A percentile compares a stretch with the other conserved stretches of the same genome.
Evolutionary conservation across 768 basidiomycete species (phyloP).

Genomic region (Tylopilus plumbeoviolaceoides): DNA sequence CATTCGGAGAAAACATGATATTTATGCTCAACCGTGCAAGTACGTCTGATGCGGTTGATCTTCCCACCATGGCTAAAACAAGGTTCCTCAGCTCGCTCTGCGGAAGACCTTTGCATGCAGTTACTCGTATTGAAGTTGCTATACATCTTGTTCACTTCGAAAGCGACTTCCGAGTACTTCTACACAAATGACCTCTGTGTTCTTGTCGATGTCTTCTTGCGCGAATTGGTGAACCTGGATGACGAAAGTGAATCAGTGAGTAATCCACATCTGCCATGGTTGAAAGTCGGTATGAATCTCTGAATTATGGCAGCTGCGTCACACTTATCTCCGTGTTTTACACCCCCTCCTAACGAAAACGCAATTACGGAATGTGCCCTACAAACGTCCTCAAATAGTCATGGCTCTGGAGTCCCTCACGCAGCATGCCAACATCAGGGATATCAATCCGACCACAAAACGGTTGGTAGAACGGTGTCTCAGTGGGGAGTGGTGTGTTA

Average conservation of each 20-base stretch:
- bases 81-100: slow-evolving; percentile 60
- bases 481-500: slow-evolving; percentile 80
- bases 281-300: slow-evolving; percentile 2
- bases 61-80: slow-evolving; percentile 4
- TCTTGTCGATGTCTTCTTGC: slow-evolving; percentile 95
- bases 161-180: slow-evolving; percentile 91
- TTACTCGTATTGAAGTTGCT: slow-evolving; percentile 90
- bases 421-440: slow-evolving; percentile 69
- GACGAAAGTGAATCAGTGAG: slow-evolving; percentile 91
- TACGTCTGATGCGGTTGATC: slow-evolving; percentile 38
- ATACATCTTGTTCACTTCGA: slow-evolving; percentile 91
- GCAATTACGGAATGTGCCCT: slow-evolving; percentile 77
- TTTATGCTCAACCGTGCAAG: slow-evolving; percentile 97
- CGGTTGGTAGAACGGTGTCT: slow-evolving; percentile 92
- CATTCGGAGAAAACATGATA: slow-evolving; percentile 97
- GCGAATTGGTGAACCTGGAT: slow-evolving; percentile 87
- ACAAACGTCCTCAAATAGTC: slow-evolving; percentile 90
- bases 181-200: slow-evolving; percentile 98
- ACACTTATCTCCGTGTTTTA: slow-evolving; percentile 94
- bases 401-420: slow-evolving; percentile 75
- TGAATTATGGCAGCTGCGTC: slow-evolving; percentile 60
- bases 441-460: slow-evolving; percentile 82
- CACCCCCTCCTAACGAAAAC: slow-evolving; percentile 95
- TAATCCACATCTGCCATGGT: slow-evolving; percentile 11
- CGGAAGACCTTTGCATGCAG: slow-evolving; percentile 94